These are phyloP conservation scores for Lagerstroemia speciosa DNA, from an alignment of 345 rosid species.

Conservation along the genomic window DNA sequence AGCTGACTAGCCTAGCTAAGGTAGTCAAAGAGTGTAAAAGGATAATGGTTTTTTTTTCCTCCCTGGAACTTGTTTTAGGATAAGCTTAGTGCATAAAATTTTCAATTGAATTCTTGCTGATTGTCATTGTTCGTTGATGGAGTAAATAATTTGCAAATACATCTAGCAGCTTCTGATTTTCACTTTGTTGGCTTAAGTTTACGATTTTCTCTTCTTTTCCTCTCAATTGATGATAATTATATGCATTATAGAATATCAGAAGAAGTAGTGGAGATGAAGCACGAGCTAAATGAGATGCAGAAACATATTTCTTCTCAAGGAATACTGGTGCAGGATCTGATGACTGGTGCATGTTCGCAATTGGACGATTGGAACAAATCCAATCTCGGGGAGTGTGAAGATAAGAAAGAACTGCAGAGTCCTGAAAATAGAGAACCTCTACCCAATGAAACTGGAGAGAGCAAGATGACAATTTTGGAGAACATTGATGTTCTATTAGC, in stretches of 20 bases:
- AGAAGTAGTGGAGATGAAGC: constrained; percentile 91
- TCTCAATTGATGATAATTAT: constrained; percentile 11
- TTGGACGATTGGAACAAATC: constrained; percentile 60
- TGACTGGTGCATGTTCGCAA: constrained; percentile 67
- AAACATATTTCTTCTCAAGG: constrained; percentile 87
- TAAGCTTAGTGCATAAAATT: background rate
- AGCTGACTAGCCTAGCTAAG: background rate
- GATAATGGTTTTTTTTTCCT: no score
- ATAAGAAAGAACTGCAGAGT: constrained; percentile 22
- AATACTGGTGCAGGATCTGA: constrained; percentile 76
- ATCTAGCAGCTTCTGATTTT: background rate
- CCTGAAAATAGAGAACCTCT: constrained; percentile 24
- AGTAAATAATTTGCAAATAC: background rate
- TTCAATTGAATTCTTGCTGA: background rate
- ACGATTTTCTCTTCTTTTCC: constrained; percentile 2
- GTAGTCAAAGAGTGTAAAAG: background rate
- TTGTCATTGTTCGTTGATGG: background rate
- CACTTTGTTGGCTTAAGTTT: background rate
- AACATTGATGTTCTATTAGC: constrained; percentile 77
- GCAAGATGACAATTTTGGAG: constrained; percentile 39
- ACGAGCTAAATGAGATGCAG: constrained; percentile 72
- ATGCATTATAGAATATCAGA: constrained; percentile 58
- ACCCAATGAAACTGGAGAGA: constrained; percentile 24
- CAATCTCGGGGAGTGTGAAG: constrained; percentile 25
- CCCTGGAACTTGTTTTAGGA: no score